Base-by-base conservation (phyloP, 495 filamentous ascomycete genomes). In the Talaromyces trachyspermus region DNA sequence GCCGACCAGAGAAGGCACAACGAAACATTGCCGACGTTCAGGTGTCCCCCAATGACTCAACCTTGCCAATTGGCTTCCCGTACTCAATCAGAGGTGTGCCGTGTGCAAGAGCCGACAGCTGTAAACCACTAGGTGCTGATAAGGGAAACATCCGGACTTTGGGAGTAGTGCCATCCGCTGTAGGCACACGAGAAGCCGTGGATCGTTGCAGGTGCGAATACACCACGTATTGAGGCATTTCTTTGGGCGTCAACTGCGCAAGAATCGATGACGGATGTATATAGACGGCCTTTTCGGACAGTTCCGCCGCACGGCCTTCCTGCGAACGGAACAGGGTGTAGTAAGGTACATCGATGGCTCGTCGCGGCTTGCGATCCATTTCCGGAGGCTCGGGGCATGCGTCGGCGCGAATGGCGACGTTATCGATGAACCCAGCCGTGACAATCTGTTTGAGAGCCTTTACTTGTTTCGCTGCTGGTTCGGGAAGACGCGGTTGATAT, bases 361-460 rank as follows among this genome's bases (percentile, higher is more conserved):
- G 77, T 37, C 78, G 83, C 0, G 89, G 86, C 27, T 85, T 87
- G 15, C 86, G 74, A 4, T 71, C 60, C 48, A 79, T 71, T 46
- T 85, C 82, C 2, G 86, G 86, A 1, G 88, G 85, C 14, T 72
- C 72, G 3, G 88, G 86, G 0, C 85, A 72, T 8, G 91, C 71
- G 60, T 97, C 90, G 2, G 89, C 88, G 49, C 92, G 88, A 57
- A 97, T 91, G 43, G 94, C 94, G 41, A 99, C 76, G 49, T 96
- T 85, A 68, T 97, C 94, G 53, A 99, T 83, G 70, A 95, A 99
- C 2, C 89, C 94, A 0, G 89, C 85, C 0, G 90, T 86, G 40
- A 88, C 78, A 58, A 97, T 90, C 59, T 95, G 88, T 56, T 90
- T 89, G 7, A 99, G 74, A 0, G 87, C 81, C 51, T 86, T 84